These are phyloP conservation scores for Fagopyrum homotropicum DNA, from an alignment of 148 eudicot genomes.

Conservation along the genomic window DNA sequence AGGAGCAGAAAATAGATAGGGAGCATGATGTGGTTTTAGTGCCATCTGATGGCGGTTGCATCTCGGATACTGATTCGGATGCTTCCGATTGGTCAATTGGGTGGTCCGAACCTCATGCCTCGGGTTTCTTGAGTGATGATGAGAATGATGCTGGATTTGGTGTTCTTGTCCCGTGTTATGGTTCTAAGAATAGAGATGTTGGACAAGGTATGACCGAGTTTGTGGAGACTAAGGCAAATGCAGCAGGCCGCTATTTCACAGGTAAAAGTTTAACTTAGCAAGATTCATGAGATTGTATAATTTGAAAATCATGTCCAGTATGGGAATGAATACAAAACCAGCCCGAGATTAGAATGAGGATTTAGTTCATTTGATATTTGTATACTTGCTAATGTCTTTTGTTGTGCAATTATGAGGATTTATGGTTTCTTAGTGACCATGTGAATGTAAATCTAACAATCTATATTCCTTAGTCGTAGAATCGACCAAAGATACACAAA, in stretches of 20 bases:
- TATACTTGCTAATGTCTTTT: background rate
- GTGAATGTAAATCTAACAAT: too few relatives aligned
- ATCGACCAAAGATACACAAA: too few relatives aligned
- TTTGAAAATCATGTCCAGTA: too few relatives aligned
- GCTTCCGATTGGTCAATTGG: conserved; percentile 98
- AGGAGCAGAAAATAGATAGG: conserved; percentile 66
- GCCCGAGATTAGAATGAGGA: background rate
- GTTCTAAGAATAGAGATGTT: conserved; percentile 12
- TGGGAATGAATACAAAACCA: background rate
- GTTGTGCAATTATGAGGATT: background rate
- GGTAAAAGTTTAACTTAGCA: conserved; percentile 5
- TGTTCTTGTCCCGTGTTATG: conserved; percentile 87
- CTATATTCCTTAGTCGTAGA: too few relatives aligned
- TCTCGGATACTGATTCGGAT: conserved; percentile 87
- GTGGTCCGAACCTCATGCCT: conserved; percentile 89
- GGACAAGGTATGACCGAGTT: background rate
- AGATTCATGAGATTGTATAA: background rate
- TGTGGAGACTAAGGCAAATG: conserved; percentile 25
- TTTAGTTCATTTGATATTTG: background rate
- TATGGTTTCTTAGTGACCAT: background rate
- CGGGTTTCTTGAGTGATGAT: conserved; percentile 81
- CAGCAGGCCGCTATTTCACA: background rate
- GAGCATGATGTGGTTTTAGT: conserved; percentile 81
- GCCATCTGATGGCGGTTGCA: conserved; percentile 76
- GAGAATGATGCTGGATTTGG: conserved; percentile 85